These are phyloP conservation scores for Bolboschoenus planiculmis DNA, from an alignment of 176 grass and related monocot species.

Conservation along the genomic window DNA sequence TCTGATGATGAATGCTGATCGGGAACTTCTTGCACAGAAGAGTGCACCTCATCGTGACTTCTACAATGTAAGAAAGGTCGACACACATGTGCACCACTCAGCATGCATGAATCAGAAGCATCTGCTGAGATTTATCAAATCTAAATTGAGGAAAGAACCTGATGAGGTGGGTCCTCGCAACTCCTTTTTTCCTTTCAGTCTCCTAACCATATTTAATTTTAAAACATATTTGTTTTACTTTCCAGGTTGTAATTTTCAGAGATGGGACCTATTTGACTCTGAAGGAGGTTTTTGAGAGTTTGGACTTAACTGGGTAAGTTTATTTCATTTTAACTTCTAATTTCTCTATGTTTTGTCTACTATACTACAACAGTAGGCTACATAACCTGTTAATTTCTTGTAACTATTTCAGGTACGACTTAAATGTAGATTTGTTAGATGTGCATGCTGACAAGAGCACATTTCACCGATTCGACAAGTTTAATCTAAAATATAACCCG, in stretches of 20 bases:
- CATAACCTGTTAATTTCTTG: background rate
- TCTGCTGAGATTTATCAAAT: constrained; percentile 94
- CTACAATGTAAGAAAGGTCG: constrained; percentile 95
- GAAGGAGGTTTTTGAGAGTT: constrained; percentile 93
- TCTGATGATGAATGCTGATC: constrained; percentile 92
- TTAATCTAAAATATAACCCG: constrained; percentile 96
- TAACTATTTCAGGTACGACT: constrained; percentile 56
- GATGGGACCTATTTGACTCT: constrained; percentile 94
- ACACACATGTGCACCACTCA: constrained; percentile 99
- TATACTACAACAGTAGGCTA: background rate
- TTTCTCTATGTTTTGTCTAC: background rate
- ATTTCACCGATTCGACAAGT: constrained; percentile 99
- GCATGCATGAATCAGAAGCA: constrained; percentile 99
- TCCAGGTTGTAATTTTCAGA: constrained; percentile 95
- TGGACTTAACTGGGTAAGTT: constrained; percentile 88
- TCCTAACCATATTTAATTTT: background rate
- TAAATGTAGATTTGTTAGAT: constrained; percentile 95
- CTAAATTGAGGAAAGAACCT: constrained; percentile 88
- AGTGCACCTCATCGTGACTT: constrained; percentile 89
- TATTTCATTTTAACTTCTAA: constrained; percentile 4
- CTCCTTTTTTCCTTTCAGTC: background rate
- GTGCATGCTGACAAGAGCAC: constrained; percentile 98
- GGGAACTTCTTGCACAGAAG: constrained; percentile 95
- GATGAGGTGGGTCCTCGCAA: constrained; percentile 48
- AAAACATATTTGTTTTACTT: constrained; percentile 17